Evolutionary conservation across 2,329 filamentous ascomycete species (phyloP), one percentile per base, ranked within the genome.

Genomic region (Beauveria rudraprayagi): DNA sequence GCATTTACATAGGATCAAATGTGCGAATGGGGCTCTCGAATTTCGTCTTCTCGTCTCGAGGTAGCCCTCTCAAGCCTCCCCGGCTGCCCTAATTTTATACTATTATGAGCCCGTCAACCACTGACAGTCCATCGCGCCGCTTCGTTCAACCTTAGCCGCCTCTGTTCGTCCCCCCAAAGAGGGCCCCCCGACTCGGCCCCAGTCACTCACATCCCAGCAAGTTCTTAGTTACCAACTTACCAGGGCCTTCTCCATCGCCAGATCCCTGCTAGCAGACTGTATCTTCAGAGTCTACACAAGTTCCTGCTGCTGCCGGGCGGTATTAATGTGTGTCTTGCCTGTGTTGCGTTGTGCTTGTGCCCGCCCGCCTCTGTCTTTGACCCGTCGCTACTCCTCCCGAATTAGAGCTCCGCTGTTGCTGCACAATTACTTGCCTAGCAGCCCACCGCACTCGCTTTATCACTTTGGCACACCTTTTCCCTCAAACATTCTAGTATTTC

Each of bases 11-110:
- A 56, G 4, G 19, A 22, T 22, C 53, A 41, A 56, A 34, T 48
- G 34, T 37, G 54, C 24, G 43, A 43, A 47, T 48, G 28, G 30
- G 56, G 16, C 34, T 56, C 16, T 48, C 44, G 17, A 5, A 28
- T 43, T 28, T 19, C 14, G 8, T 51, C 24, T 41, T 16, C 22
- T 19, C 30, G 8, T 34, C 17, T 11, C 19, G 22, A 24, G 9
- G 24, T 19, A 8, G 51, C 26, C 11, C 26, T 46, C 28, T 40
- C 34, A 44, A 37, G 19, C 24, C n/a, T 26, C 37, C 47, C 56
- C 22, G 2, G 17, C 10, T 44, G 47, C 47, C 71, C 75, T 78
- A 76, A 77, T 78, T 76, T 78, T 75, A 78, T 76, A 75, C 73
- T 70, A 68, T 30, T 22, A 48, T 22, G 34, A 51, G 71, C 65